Base-by-base conservation (phyloP, 331 rosid genomes). In the Quercus phellos region DNA sequence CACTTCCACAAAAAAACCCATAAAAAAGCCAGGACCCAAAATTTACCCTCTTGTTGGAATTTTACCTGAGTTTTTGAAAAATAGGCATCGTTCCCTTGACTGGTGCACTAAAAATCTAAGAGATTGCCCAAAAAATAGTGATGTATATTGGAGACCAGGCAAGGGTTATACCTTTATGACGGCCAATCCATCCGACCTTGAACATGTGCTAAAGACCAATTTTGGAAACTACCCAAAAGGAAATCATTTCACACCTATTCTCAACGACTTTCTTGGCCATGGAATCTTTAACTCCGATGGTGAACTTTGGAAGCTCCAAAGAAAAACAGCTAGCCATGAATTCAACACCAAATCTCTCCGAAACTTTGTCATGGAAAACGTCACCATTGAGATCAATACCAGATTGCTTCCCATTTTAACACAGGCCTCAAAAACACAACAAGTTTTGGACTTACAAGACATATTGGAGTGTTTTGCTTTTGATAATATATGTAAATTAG, bases 171-270 rank as follows among this genome's bases (percentile, higher is more conserved):
- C 81, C 66, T 0, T 93, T 74, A 63, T 87, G 2, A 91, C 94
- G 0, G 98, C 96, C 1, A 83, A 88, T 77, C 93, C 98, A 0
- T 35, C 46, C 11, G 84, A 87, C 80, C 90, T 91, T 0, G 91
- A 93, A 67, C 85, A 90, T 85, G 79, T 91, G 72, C 90, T 93
- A 17, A 90, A 88, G 59, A 81, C 88, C 76, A 84, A 82, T 10
- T 90, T 93, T 83, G 80, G 84, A 0, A 93, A 93, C 83, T 90
- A 89, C 74, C 95, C 97, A 0, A 93, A 93, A 75, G 97, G 97
- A 1, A 50, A 83, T 0, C 64, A 74, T 1, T 83, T 87, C 83
- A 84, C 68, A 7, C 1, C 27, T 5, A 80, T 87, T 16, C 86
- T 93, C 53, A 26, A 72, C 27, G 95, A 87, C 50, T 91, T 91